Base-by-base conservation (phyloP, 2,329 filamentous ascomycete genomes). In the Aspergillus amoenus region DNA sequence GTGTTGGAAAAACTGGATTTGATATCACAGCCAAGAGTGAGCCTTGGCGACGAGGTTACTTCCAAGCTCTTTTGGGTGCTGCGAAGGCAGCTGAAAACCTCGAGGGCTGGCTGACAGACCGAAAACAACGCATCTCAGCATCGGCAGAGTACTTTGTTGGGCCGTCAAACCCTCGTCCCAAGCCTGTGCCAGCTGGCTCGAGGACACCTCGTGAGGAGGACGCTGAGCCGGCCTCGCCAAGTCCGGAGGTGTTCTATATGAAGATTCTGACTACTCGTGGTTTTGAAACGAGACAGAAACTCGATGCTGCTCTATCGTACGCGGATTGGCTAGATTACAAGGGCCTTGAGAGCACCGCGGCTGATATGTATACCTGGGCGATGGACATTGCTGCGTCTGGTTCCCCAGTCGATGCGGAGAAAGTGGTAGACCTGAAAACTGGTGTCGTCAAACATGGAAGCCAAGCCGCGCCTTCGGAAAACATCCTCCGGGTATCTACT, bases 301-400 rank as follows among this genome's bases (percentile, higher is more conserved):
- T 97, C 51, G 87, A 93, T 57, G 92, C 93, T 4, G 88, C 90
- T 3, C 77, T 96, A 42, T 88, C 88, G 1, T 96, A 93, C 70
- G 93, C 89, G 2, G 88, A 90, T 54, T 97, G 90, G 84, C 81
- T 96, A 40, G 89, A 92, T 63, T 93, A 85, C 76, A 93, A 93
- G 75, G 81, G 84, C 1, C 72, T 86, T 24, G 75, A 81, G 2
- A 84, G 85, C 4, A 86, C 84, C 0, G 88, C 91, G 0, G 81
- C 85, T 54, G 84, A 88, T 60, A 86, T 92, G 77, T 93, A 91
- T 72, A 80, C 81, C 60, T 87, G 89, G 82, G 91, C 88, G 1
- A 77, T 96, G 41, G 85, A 90, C 62, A 87, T 95, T 59, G 90
- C 91, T 1, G 82, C 83, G 1, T 78, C 82, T 9, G 83, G 82